Percentiles rank a stretch among this genome's conserved stretches.
Evolutionary conservation across 768 basidiomycete species (phyloP).

Genomic region (Lactarius trivialis): DNA sequence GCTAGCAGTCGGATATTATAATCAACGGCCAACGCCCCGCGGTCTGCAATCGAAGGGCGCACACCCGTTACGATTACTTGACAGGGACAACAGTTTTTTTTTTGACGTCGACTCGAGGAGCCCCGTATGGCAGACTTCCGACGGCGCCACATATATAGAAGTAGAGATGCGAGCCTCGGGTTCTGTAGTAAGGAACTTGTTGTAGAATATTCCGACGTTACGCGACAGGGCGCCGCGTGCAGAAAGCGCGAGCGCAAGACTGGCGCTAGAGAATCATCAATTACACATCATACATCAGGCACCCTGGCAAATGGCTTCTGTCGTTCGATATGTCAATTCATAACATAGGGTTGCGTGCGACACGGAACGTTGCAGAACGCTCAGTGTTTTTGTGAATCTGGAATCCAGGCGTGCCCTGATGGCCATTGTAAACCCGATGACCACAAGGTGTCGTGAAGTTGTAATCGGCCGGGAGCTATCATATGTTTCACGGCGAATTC

Average conservation of each 20-base stretch:
- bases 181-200: background rate
- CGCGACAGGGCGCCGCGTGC: background rate
- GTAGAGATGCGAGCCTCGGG: background rate
- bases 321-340: background rate
- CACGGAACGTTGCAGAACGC: background rate
- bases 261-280: background rate
- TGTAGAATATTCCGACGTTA: conserved; percentile 6
- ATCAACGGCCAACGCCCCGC: background rate
- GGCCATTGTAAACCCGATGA: conserved; percentile 10
- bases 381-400: background rate
- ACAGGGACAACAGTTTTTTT: background rate
- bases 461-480: background rate
- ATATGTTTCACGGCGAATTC: background rate
- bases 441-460: background rate
- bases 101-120: background rate
- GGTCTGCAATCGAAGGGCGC: background rate
- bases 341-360: background rate
- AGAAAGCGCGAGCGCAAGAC: background rate
- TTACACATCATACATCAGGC: background rate
- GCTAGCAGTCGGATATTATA: background rate
- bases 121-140: background rate
- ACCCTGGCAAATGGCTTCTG: background rate
- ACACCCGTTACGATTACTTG: background rate
- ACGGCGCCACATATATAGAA: conserved; percentile 15
- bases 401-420: background rate